These are phyloP conservation scores for Mallotus repandus DNA, from an alignment of 441 rosid species.

Conservation along the genomic window DNA sequence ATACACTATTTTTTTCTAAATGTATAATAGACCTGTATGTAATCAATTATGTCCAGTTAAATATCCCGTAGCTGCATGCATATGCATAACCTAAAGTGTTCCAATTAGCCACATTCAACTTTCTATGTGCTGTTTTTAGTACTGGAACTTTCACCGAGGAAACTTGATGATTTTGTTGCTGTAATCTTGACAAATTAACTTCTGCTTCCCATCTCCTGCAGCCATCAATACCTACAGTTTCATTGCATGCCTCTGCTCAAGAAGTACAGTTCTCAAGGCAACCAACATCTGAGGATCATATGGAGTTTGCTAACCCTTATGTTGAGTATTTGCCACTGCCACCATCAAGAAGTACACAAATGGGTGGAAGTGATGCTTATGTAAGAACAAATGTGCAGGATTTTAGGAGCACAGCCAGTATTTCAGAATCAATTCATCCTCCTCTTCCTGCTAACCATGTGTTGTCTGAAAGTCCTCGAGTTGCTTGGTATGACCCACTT, in stretches of 20 bases:
- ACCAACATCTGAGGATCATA: background rate
- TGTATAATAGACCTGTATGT: background rate
- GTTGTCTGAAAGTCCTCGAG: constrained; percentile 15
- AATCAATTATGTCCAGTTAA: background rate
- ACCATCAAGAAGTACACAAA: constrained; percentile 5
- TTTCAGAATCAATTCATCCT: background rate
- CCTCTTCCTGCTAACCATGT: background rate
- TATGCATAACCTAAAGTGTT: background rate
- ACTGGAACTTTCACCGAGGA: background rate
- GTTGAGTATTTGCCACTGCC: background rate
- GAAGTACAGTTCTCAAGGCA: constrained; percentile 18
- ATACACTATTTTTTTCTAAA: background rate
- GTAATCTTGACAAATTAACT: background rate
- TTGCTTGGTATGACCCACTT: constrained; percentile 20
- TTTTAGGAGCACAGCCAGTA: constrained; percentile 1
- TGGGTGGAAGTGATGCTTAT: constrained; percentile 8
- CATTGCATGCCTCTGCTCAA: constrained; percentile 15
- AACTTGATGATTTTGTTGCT: background rate
- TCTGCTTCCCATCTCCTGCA: background rate
- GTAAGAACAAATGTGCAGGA: constrained; percentile 11
- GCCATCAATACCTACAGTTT: constrained; percentile 2
- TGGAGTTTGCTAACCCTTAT: background rate
- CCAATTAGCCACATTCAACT: background rate
- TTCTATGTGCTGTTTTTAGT: background rate
- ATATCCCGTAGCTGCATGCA: background rate